Percentiles rank a stretch among this genome's conserved stretches.
Conservation (phyloP, 1,284 basidiomycete genomes). For the Abortiporus biennis region DNA sequence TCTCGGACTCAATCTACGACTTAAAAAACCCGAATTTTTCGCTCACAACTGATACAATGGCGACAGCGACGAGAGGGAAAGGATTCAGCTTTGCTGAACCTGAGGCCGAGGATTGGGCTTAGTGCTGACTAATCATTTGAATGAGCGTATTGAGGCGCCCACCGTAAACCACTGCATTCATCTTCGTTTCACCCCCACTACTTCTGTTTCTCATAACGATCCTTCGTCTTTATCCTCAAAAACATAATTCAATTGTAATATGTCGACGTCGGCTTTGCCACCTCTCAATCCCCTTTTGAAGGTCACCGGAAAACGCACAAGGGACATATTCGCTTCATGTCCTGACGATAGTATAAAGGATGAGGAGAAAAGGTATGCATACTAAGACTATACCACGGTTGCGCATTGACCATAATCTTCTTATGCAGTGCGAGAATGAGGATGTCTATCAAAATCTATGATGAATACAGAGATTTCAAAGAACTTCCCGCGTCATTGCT, state of each 20-base stretch:
- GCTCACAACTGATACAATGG: too few relatives aligned
- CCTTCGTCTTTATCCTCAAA: too few relatives aligned
- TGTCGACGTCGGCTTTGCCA: conserved; percentile 48
- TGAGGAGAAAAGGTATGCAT: conserved; percentile 61
- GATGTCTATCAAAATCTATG: conserved; percentile 69
- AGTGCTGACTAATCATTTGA: too few relatives aligned
- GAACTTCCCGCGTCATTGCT: conserved; percentile 79
- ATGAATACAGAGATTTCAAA: conserved; percentile 87
- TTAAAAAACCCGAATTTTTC: too few relatives aligned
- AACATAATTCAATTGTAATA: too few relatives aligned
- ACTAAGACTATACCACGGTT: neutral
- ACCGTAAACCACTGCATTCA: too few relatives aligned
- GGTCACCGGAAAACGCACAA: conserved; percentile 60
- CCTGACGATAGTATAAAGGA: conserved; percentile 55
- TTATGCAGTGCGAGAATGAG: conserved; percentile 52
- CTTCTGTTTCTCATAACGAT: too few relatives aligned
- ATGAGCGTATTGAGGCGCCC: too few relatives aligned
- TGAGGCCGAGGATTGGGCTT: too few relatives aligned
- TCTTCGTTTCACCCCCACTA: too few relatives aligned
- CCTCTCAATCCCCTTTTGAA: conserved; percentile 61
- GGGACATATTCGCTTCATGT: conserved; percentile 60
- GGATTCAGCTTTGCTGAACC: too few relatives aligned
- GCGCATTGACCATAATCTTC: neutral
- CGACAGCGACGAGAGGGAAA: too few relatives aligned
- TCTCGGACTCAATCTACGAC: conserved; percentile 1